phyloP scores from a whole-genome alignment of 257 asterid species.

The Asclepias syriaca region DNA sequence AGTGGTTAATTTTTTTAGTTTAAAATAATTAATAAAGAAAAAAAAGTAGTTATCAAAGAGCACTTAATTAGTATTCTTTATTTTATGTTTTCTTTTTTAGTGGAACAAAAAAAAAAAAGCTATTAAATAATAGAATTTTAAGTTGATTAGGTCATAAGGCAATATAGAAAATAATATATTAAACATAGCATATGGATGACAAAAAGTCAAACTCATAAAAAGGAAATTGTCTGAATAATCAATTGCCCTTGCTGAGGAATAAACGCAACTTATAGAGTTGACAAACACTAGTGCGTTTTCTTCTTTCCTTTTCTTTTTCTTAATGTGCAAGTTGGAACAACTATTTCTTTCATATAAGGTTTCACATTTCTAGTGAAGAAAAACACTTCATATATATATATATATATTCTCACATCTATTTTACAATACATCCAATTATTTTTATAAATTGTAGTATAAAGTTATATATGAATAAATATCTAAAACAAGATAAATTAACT shows the following conservation, averaged over 20 bases:
- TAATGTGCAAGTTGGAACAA: conserved; percentile 8
- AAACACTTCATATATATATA: not conserved
- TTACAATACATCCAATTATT: too few relatives aligned
- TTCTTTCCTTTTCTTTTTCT: not conserved
- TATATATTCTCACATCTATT: too few relatives aligned
- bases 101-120: not conserved
- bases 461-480: too few relatives aligned
- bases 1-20: conserved; percentile 1
- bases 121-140: not conserved
- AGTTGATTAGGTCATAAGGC: not conserved
- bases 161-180: not conserved
- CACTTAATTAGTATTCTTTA: not conserved
- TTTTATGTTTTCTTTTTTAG: not conserved
- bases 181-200: not conserved
- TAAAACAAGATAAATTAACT: too few relatives aligned
- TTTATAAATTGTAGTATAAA: too few relatives aligned
- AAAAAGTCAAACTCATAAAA: conserved; percentile 12
- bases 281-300: conserved; percentile 6
- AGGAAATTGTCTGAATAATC: not conserved
- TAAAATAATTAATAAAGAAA: not conserved
- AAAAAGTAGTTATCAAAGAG: not conserved
- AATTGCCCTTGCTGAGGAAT: not conserved
- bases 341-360: not conserved
- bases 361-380: not conserved
- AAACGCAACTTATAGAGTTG: conserved; percentile 10